Evolutionary conservation across 805 yeast genomes (phyloP).

Genomic region (Millerozyma acaciae): DNA sequence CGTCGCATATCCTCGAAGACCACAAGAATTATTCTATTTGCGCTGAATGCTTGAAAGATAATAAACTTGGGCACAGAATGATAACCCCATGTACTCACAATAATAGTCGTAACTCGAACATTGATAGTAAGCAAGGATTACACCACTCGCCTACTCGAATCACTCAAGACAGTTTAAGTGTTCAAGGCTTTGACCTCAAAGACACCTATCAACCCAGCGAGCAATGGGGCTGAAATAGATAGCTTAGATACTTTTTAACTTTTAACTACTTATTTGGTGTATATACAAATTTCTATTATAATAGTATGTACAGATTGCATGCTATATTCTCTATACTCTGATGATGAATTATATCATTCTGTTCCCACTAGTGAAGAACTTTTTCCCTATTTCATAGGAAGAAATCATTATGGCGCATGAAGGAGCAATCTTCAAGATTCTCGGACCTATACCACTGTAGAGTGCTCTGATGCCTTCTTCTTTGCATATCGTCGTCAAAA

Average conservation of each 20-base stretch:
- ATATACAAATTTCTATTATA: slow-evolving; percentile 1
- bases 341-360: slow-evolving; percentile 1
- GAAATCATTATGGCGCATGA: slow-evolving; percentile 98
- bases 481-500: slow-evolving; percentile 56
- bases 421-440: slow-evolving; percentile 90
- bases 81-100: slow-evolving; percentile 13
- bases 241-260: slow-evolving; percentile 2
- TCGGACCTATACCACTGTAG: slow-evolving; percentile 83
- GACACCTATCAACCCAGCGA: slow-evolving; percentile 7
- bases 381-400: slow-evolving; percentile 85
- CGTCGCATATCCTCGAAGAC: slow-evolving; percentile 2
- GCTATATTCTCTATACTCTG: not conserved
- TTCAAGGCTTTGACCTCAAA: slow-evolving; percentile 5
- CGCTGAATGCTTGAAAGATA: slow-evolving; percentile 6
- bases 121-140: not conserved
- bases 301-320: slow-evolving; percentile 1
- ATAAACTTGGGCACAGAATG: slow-evolving; percentile 6
- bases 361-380: slow-evolving; percentile 32
- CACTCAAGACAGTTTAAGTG: slow-evolving; percentile 2
- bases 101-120: slow-evolving; percentile 5
- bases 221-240: slow-evolving; percentile 7
- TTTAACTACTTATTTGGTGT: not conserved
- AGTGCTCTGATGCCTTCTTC: slow-evolving; percentile 79
- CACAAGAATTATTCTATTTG: slow-evolving; percentile 4
- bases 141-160: slow-evolving; percentile 3